phyloP scores from a whole-genome alignment of 2,329 filamentous ascomycete genomes.

The Coleophoma crateriformis region DNA sequence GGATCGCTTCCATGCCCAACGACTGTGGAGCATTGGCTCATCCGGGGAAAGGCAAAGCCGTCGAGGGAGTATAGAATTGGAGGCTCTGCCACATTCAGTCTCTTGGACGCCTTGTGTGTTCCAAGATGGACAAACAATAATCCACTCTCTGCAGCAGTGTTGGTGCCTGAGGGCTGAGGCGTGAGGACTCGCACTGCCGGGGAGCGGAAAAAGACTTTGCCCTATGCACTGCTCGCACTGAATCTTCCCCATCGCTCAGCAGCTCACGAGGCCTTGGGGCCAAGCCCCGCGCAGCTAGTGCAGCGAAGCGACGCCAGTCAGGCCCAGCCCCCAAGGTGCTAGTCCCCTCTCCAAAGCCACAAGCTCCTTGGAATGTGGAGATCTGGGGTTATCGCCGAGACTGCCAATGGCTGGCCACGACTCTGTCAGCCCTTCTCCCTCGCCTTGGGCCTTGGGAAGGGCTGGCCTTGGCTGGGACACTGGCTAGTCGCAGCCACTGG shows the following conservation, averaged over 20 bases:
- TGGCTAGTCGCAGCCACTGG: too few species aligned
- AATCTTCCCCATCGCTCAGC: not conserved
- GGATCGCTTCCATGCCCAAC: not conserved
- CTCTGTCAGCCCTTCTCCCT: not conserved
- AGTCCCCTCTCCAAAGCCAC: not conserved
- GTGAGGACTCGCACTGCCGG: not conserved
- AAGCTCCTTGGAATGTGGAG: not conserved
- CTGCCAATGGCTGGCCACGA: not conserved
- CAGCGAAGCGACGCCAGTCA: not conserved
- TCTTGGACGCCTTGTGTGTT: not conserved
- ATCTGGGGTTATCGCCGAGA: not conserved
- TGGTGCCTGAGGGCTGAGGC: not conserved
- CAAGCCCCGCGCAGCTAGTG: not conserved
- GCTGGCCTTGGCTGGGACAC: not conserved
- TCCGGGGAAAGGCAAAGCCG: constrained; percentile 1
- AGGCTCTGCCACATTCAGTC: not conserved
- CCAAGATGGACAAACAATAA: not conserved
- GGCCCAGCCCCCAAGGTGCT: not conserved
- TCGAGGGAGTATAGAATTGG: not conserved
- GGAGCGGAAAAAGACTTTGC: not conserved
- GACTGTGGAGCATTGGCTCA: not conserved
- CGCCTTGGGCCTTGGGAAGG: not conserved
- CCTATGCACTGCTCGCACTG: not conserved
- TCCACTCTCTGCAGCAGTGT: not conserved
- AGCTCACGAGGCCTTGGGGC: too few species aligned